Evolutionary conservation across 2,329 filamentous ascomycete genomes (phyloP), one percentile per base, ranked within the genome.

Genomic region (Nothophaeocryptopus gaeumannii): DNA sequence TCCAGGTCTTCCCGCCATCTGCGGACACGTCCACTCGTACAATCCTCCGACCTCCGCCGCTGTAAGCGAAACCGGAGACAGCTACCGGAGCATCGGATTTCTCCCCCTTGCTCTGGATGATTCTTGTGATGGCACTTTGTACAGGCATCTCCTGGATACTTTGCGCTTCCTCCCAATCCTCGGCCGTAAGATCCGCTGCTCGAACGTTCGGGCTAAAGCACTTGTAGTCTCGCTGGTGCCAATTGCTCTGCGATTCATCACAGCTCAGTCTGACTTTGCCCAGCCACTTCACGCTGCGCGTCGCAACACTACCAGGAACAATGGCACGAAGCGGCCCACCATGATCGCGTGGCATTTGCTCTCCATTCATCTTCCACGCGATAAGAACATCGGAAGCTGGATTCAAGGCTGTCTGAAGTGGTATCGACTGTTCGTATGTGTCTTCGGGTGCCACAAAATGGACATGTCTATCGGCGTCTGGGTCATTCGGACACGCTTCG

Each of bases 311-410:
- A 9, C 67, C 67, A 4, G 83, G 73, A 0, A 86, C 83, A 0
- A 87, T 75, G 0, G 77, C 72, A 5, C 84, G 75, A 0, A 88
- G 68, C 0, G 84, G 84, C 16, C 74, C 83, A 0, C 84, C 84
- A 52, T 88, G 85, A 51, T 86, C 85, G 9, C 73, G 75, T 0
- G 84, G 84, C 0, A 88, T 70, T 0, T 75, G 74, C 53, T 84
- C 71, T 5, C 79, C 83, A 55, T 88, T 88, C 84, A 88, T 88
- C 60, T 86, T 81, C 82, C 83, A 88, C 0, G 80, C 81, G 0
- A 88, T 72, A 42, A 88, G 71, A 0, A 88, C 84, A 26, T 11
- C 82, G 74, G 50, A 77, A 77, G 61, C 84, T 83, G 11, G 81
- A 79, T 64, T 85, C 81, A 40, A 80, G 68, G 10, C 79, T 79